Evolutionary conservation across 495 filamentous ascomycete species (phyloP).

Genomic region (Achaetomiella virescens): DNA sequence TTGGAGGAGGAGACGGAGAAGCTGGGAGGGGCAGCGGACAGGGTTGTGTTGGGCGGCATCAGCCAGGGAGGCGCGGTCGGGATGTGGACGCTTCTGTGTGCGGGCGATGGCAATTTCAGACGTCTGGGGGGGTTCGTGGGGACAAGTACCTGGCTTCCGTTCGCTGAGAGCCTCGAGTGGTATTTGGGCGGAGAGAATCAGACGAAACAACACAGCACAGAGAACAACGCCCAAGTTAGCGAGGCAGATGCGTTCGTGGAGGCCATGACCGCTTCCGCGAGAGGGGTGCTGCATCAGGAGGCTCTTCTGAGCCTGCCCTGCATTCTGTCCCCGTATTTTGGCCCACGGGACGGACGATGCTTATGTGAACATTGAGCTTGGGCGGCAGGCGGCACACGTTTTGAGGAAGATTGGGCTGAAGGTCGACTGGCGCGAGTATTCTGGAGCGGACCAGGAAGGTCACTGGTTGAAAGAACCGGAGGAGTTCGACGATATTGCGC

Average conservation of each 20-base stretch:
- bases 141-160: slow-evolving; percentile 50
- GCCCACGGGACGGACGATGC: slow-evolving; percentile 10
- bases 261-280: neutral
- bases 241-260: neutral
- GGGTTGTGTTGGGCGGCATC: slow-evolving; percentile 39
- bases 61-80: slow-evolving; percentile 48
- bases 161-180: slow-evolving; percentile 17
- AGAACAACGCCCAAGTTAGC: neutral
- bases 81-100: slow-evolving; percentile 31
- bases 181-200: neutral
- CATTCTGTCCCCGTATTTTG: slow-evolving; percentile 1
- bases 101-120: neutral
- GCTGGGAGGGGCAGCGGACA: neutral
- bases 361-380: slow-evolving; percentile 7
- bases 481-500: slow-evolving; percentile 16
- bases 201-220: neutral
- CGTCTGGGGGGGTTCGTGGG: slow-evolving; percentile 36
- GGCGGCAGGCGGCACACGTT: neutral
- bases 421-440: slow-evolving; percentile 11
- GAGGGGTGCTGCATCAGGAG: neutral
- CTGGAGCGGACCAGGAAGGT: slow-evolving; percentile 12
- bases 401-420: slow-evolving; percentile 4
- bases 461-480: slow-evolving; percentile 18
- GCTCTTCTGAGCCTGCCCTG: neutral
- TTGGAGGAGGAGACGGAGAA: neutral